These are phyloP conservation scores for Leucocoprinus leucothites DNA, from an alignment of 768 basidiomycete genomes.

Conservation along the genomic window DNA sequence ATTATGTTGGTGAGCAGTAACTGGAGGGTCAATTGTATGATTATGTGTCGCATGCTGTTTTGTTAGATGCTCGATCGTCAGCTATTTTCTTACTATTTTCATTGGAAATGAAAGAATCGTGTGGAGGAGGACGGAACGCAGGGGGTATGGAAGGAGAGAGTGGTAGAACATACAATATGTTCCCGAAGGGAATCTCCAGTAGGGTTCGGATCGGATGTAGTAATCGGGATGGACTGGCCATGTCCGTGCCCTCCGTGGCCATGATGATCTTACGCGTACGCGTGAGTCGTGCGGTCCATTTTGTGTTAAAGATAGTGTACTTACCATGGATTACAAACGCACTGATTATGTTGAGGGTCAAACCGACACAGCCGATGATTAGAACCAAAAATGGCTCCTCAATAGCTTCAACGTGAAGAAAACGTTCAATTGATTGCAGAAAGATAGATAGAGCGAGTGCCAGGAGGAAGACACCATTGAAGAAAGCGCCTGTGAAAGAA, in stretches of 20 bases:
- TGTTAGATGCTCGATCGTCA: background rate
- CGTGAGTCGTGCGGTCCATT: background rate
- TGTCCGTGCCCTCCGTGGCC: slow-evolving; percentile 41
- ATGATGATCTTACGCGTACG: slow-evolving; percentile 31
- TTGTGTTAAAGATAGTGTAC: slow-evolving; percentile 19
- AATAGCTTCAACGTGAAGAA: slow-evolving; percentile 43
- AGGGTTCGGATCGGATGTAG: slow-evolving; percentile 19
- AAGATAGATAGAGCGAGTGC: slow-evolving; percentile 52
- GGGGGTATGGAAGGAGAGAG: background rate
- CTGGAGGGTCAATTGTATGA: slow-evolving; percentile 40
- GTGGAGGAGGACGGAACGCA: background rate
- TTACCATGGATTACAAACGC: slow-evolving; percentile 50
- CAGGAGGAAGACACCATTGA: slow-evolving; percentile 52
- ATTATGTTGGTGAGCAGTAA: slow-evolving; percentile 31
- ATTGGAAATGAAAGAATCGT: background rate
- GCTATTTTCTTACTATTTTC: background rate
- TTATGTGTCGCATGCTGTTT: slow-evolving; percentile 48
- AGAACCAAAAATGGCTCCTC: slow-evolving; percentile 42
- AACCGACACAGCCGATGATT: slow-evolving; percentile 45
- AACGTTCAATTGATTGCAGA: slow-evolving; percentile 51
- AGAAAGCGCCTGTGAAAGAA: slow-evolving; percentile 40
- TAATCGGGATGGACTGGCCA: slow-evolving; percentile 17
- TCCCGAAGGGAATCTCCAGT: slow-evolving; percentile 18
- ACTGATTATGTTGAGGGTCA: slow-evolving; percentile 45
- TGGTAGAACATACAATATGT: slow-evolving; percentile 24